Percentiles rank a stretch among this genome's conserved stretches.
Evolutionary conservation across 2,329 filamentous ascomycete species (phyloP).

Genomic region (Xylariaceae sp.): DNA sequence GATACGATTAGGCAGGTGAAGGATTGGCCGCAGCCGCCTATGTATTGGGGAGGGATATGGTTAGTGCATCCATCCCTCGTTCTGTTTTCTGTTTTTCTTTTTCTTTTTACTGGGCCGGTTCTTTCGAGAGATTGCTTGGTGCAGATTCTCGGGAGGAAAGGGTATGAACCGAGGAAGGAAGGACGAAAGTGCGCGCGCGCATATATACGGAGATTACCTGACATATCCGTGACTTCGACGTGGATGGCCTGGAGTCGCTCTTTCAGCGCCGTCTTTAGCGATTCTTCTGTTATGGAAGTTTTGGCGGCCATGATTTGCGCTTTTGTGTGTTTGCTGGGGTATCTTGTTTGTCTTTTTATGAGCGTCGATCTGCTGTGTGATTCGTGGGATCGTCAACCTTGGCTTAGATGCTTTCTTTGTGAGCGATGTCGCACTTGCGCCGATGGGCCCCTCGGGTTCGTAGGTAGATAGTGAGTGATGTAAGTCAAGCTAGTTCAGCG

Average conservation of each 20-base stretch:
- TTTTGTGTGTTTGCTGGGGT: neutral
- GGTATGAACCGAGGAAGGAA: conserved; percentile 5
- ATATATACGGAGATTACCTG: conserved; percentile 53
- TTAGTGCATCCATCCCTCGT: neutral
- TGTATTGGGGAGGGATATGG: neutral
- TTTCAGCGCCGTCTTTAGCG: conserved; percentile 62
- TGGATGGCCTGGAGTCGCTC: conserved; percentile 67
- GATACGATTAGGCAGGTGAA: conserved; percentile 58
- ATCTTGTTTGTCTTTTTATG: neutral
- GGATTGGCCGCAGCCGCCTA: conserved; percentile 57
- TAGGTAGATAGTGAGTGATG: too few species aligned
- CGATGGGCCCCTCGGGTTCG: too few species aligned
- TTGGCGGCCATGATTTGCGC: conserved; percentile 43
- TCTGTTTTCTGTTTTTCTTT: neutral
- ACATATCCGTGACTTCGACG: conserved; percentile 88
- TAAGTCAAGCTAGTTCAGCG: too few species aligned
- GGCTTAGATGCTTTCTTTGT: too few species aligned
- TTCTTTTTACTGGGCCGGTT: neutral
- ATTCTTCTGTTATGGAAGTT: conserved; percentile 64
- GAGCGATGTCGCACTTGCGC: too few species aligned
- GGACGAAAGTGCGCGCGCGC: neutral
- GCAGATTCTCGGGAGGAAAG: neutral
- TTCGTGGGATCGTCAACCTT: neutral
- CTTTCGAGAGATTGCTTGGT: neutral
- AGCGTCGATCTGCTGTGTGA: neutral